Conservation (phyloP, 345 rosid genomes). For the Streptanthus diversifolius region DNA sequence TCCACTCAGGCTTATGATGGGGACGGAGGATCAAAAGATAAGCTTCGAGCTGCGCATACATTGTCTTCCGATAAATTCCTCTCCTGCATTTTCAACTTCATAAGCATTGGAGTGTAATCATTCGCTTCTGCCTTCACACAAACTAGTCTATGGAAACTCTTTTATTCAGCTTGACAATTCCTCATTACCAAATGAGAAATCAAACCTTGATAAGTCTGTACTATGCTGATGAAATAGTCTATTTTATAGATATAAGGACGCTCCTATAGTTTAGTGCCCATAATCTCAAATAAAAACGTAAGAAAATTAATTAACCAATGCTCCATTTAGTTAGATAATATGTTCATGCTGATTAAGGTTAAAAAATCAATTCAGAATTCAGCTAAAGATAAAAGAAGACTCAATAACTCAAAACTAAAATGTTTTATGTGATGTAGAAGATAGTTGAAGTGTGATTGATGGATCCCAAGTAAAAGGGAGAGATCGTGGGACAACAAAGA, state of each 20-base stretch:
- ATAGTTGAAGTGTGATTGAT: slow-evolving; percentile 17
- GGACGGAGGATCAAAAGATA: neutral
- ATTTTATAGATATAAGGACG: neutral
- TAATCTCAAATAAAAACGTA: neutral
- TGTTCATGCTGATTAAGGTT: neutral
- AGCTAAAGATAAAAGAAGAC: neutral
- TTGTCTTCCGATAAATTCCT: neutral
- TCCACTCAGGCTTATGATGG: neutral
- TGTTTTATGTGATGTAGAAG: neutral
- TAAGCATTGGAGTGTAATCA: neutral
- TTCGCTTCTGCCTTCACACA: neutral
- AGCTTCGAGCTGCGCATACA: neutral
- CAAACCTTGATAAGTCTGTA: neutral
- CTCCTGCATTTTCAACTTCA: slow-evolving; percentile 16
- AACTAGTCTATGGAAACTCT: neutral
- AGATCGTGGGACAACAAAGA: slow-evolving; percentile 27
- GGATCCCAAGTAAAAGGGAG: slow-evolving; percentile 10
- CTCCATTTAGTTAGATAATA: neutral
- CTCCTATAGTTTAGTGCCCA: neutral
- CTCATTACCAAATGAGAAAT: neutral
- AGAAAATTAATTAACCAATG: neutral
- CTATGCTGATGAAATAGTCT: neutral
- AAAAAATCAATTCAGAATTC: neutral
- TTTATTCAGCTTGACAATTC: neutral
- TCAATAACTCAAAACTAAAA: neutral